Base-by-base conservation (phyloP, 2,329 filamentous ascomycete species). In the Neospermospora avenae region DNA sequence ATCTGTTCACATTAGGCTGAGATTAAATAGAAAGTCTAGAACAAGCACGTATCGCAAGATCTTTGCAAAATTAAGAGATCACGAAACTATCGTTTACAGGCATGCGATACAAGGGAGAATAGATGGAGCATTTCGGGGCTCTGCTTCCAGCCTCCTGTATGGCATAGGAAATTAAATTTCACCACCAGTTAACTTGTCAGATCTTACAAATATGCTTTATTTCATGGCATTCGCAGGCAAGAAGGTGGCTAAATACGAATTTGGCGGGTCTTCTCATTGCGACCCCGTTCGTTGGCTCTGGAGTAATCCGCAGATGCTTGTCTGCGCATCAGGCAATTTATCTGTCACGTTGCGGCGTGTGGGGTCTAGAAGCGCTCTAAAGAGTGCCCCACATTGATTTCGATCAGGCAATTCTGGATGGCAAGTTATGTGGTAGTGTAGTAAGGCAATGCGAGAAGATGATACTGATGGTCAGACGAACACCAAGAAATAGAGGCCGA, bases 321-420 rank as follows among this genome's bases (percentile, higher is more conserved):
- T 51, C 48, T 51, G 48, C 34, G 48, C 48, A 24, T 51, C 20
- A 18, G 28, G 11, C 28, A 51, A 24, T 37, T 37, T 51, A 51
- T 34, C 28, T 35, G 48, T 31, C 34, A 51, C 28, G 28, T 35
- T 51, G 48, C 48, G 22, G 48, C 34, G 48, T 51, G 28, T 51
- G 48, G 28, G 31, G 48, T 51, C 24, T 18, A 18, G 48, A 51
- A 51, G 34, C 31, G 28, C 28, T 35, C 24, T 37, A 13, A 31
- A 8, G 39, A 42, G 39, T 8, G 31, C 25, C 31, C 25, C 11
- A n/a, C 4, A 7, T 24, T 22, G 31, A 4, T 14, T 4, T 37
- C 18, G 48, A 35, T 51, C 48, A 51, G 48, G 48, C 48, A 51
- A 18, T 37, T 51, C 48, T 49, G 31, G 48, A 31, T 49, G 16